Evolutionary conservation across 106 monocot species (phyloP).

Genomic region (Acanthochlamys bracteata): DNA sequence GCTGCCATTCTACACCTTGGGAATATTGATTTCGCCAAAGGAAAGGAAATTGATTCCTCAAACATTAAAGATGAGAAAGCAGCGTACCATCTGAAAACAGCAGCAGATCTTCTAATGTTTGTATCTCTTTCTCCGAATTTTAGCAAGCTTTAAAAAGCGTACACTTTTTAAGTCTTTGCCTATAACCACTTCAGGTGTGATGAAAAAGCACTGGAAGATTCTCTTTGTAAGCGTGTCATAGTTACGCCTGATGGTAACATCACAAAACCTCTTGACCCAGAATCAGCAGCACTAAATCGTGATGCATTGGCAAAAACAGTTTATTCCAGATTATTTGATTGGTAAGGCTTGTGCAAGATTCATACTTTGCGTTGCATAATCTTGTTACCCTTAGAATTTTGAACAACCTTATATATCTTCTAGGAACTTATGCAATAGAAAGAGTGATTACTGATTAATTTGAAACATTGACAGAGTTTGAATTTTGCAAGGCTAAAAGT

Average conservation of each 20-base stretch:
- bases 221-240: constrained; percentile 58
- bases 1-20: constrained; percentile 51
- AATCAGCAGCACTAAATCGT: constrained; percentile 38
- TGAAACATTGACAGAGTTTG: too few species aligned
- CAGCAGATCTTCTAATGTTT: constrained; percentile 29
- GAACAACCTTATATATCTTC: too few species aligned
- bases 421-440: too few species aligned
- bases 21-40: constrained; percentile 43
- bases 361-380: too few species aligned
- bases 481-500: too few species aligned
- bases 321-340: constrained; percentile 56
- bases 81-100: constrained; percentile 31
- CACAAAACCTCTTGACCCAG: constrained; percentile 46
- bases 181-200: constrained; percentile 63
- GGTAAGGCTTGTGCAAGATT: too few species aligned
- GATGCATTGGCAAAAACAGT: constrained; percentile 63
- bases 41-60: constrained; percentile 42
- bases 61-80: constrained; percentile 43
- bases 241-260: constrained; percentile 64
- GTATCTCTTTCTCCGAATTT: too few species aligned
- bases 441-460: too few species aligned
- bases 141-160: too few species aligned
- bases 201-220: constrained; percentile 45
- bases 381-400: too few species aligned
- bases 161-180: too few species aligned